phyloP scores from a whole-genome alignment of 1,284 basidiomycete species.

The Cutaneotrichosporon cutaneum region DNA sequence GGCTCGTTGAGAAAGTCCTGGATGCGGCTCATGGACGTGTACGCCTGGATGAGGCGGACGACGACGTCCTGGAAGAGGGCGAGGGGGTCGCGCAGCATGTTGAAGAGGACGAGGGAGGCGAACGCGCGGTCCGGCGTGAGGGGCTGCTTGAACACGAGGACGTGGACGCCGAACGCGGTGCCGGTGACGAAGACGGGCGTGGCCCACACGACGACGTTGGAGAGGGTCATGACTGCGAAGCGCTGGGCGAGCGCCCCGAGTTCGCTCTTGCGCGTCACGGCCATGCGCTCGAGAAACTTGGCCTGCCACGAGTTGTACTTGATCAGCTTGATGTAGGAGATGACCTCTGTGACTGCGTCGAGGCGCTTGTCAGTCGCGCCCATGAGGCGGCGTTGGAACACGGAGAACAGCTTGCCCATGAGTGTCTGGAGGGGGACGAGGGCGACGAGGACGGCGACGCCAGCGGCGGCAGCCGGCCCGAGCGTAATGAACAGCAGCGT shows the following conservation, averaged over 20 bases:
- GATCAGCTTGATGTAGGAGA: slow-evolving; percentile 57
- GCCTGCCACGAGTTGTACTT: slow-evolving; percentile 58
- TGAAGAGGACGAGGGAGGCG: slow-evolving; percentile 59
- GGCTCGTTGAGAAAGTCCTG: slow-evolving; percentile 57
- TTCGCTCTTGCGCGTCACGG: slow-evolving; percentile 54
- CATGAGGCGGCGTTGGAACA: slow-evolving; percentile 55
- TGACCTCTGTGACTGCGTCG: slow-evolving; percentile 58
- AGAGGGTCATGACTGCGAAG: slow-evolving; percentile 52
- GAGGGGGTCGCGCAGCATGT: slow-evolving; percentile 53
- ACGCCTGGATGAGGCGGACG: slow-evolving; percentile 55
- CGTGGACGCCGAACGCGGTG: slow-evolving; percentile 55
- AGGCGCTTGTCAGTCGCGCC: slow-evolving; percentile 58
- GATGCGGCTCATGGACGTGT: slow-evolving; percentile 52
- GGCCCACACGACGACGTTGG: slow-evolving; percentile 53
- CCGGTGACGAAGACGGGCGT: slow-evolving; percentile 56
- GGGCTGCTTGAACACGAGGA: slow-evolving; percentile 41
- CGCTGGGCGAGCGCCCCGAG: slow-evolving; percentile 53
- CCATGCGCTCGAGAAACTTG: slow-evolving; percentile 57
- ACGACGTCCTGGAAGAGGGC: slow-evolving; percentile 46
- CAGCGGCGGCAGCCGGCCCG: slow-evolving; percentile 54
- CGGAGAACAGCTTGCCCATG: slow-evolving; percentile 54
- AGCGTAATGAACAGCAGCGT: slow-evolving; percentile 54
- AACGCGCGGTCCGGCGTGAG: slow-evolving; percentile 49
- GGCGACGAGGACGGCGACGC: slow-evolving; percentile 51
- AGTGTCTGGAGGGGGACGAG: slow-evolving; percentile 52